These are phyloP conservation scores for Amauroascus niger DNA, from an alignment of 2,329 filamentous ascomycete species.

Conservation along the genomic window DNA sequence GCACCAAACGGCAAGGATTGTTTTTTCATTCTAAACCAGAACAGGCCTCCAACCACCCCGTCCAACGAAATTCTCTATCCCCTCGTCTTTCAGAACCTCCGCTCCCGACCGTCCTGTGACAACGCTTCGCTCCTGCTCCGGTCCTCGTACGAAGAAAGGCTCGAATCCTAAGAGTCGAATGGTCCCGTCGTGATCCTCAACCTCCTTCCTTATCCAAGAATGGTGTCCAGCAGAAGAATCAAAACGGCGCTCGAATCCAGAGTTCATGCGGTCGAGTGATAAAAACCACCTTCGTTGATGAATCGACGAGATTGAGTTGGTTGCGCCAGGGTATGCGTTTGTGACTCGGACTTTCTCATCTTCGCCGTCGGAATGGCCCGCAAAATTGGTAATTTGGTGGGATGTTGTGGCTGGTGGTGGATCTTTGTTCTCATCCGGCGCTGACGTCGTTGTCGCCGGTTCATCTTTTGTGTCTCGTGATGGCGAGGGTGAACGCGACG, in stretches of 20 bases:
- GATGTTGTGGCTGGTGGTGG: not conserved
- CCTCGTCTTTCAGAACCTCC: conserved; percentile 54
- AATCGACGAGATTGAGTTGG: conserved; percentile 56
- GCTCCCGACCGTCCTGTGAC: conserved; percentile 52
- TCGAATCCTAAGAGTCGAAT: conserved; percentile 35
- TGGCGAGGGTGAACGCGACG: conserved; percentile 17
- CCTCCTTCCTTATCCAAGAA: conserved; percentile 16
- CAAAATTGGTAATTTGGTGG: not conserved
- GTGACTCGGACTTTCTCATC: conserved; percentile 48
- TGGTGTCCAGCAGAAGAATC: conserved; percentile 3
- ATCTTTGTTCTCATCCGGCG: not conserved
- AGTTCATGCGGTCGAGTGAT: conserved; percentile 50
- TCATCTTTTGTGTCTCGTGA: conserved; percentile 6
- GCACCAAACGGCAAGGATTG: no score
- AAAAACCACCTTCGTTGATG: conserved; percentile 60
- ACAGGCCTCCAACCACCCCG: conserved; percentile 51
- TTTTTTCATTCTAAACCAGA: conserved; percentile 11
- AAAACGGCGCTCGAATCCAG: conserved; percentile 42
- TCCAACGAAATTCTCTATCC: conserved; percentile 47
- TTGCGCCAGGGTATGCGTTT: conserved; percentile 58
- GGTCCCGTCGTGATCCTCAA: conserved; percentile 24
- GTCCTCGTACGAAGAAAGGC: conserved; percentile 53
- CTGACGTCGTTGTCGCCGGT: conserved; percentile 15
- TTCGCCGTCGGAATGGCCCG: conserved; percentile 25
- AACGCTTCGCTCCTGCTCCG: conserved; percentile 54